These are phyloP conservation scores for Arachnopeziza araneosa DNA, from an alignment of 2,329 filamentous ascomycete species.

Conservation along the genomic window DNA sequence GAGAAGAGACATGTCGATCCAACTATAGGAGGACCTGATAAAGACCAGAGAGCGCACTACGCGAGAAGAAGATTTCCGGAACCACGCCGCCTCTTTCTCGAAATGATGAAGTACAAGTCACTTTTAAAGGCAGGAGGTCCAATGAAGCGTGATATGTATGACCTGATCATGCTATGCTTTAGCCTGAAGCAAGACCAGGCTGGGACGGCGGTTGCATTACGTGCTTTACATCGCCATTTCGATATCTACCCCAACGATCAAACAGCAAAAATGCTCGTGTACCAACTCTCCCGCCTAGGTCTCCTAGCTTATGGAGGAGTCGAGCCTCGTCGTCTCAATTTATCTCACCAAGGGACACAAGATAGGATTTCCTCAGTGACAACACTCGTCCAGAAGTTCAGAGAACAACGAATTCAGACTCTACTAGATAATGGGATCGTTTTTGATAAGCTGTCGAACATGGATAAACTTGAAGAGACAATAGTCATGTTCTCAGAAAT, in stretches of 20 bases:
- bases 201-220: slow-evolving; percentile 44
- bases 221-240: slow-evolving; percentile 39
- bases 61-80: slow-evolving; percentile 4
- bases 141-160: slow-evolving; percentile 44
- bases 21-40: slow-evolving; percentile 3
- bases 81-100: slow-evolving; percentile 34
- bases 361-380: slow-evolving; percentile 39
- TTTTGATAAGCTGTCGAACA: slow-evolving; percentile 22
- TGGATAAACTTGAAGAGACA: slow-evolving; percentile 28
- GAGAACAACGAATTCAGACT: slow-evolving; percentile 23
- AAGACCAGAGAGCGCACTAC: neutral
- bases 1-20: slow-evolving; percentile 24
- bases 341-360: slow-evolving; percentile 35
- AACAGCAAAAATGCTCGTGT: slow-evolving; percentile 41
- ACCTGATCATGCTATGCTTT: slow-evolving; percentile 46
- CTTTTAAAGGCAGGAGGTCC: slow-evolving; percentile 21
- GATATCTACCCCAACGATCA: slow-evolving; percentile 39
- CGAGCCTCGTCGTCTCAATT: slow-evolving; percentile 33
- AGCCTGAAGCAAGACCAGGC: slow-evolving; percentile 42
- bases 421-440: slow-evolving; percentile 24
- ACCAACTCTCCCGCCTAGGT: slow-evolving; percentile 41
- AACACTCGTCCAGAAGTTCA: slow-evolving; percentile 39
- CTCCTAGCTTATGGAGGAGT: slow-evolving; percentile 28
- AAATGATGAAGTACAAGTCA: slow-evolving; percentile 38
- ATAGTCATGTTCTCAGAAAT: slow-evolving; percentile 25